Evolutionary conservation across 768 basidiomycete species (phyloP).

Genomic region (Suillus plorans): DNA sequence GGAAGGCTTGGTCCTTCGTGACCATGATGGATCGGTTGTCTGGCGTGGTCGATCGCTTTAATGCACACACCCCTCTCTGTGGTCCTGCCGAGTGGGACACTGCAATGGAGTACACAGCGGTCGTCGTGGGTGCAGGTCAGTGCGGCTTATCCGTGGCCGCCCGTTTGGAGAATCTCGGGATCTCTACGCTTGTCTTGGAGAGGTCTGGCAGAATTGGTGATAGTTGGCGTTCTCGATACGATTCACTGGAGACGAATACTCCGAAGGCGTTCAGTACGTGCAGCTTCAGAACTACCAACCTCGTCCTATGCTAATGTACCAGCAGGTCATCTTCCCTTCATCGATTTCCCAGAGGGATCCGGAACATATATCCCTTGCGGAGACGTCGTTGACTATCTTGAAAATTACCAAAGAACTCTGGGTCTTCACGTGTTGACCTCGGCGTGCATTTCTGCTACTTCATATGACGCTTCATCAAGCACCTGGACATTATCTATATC

Average conservation of each 20-base stretch:
- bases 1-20: conserved; percentile 9
- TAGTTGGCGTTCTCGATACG: conserved; percentile 67
- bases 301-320: neutral
- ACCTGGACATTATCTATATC: conserved; percentile 4
- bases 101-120: conserved; percentile 31
- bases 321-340: conserved; percentile 9
- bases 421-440: conserved; percentile 8
- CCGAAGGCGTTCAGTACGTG: conserved; percentile 10
- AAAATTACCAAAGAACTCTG: conserved; percentile 10
- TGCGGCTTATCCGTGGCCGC: conserved; percentile 21
- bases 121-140: no score
- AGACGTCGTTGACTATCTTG: conserved; percentile 13
- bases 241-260: conserved; percentile 39
- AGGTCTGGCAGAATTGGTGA: conserved; percentile 60
- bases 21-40: conserved; percentile 6
- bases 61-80: neutral
- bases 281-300: neutral
- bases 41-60: conserved; percentile 3
- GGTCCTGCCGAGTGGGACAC: conserved; percentile 11
- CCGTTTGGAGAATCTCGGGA: conserved; percentile 42
- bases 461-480: neutral
- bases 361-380: neutral
- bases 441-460: neutral
- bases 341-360: conserved; percentile 4
- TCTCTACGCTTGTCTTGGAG: conserved; percentile 59